Percentiles rank a stretch among this genome's conserved stretches.
phyloP scores from a whole-genome alignment of 2,329 filamentous ascomycete genomes.

The Harringtonia lauricola region DNA sequence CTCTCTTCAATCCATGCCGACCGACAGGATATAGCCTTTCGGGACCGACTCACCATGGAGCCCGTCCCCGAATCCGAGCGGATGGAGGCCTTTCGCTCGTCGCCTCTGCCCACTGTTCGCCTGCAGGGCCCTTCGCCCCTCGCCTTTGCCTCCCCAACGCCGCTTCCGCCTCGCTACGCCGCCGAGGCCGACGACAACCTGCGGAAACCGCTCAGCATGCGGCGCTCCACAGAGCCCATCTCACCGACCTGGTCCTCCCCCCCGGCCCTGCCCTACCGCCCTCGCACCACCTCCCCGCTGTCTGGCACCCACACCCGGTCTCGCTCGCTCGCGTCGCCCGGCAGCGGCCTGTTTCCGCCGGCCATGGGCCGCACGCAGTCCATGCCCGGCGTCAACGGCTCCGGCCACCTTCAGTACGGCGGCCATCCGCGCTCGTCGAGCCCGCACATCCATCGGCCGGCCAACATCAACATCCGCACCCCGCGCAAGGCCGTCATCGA shows the following conservation, averaged over 20 bases:
- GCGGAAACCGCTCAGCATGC: conserved; percentile 40
- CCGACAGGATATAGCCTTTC: no score
- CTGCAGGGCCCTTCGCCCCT: conserved; percentile 23
- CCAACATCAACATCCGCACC: conserved; percentile 13
- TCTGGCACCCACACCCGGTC: conserved; percentile 46
- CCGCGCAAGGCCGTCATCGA: conserved; percentile 44
- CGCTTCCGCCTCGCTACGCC: conserved; percentile 1
- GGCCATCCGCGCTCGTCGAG: conserved; percentile 43
- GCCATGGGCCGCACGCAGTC: conserved; percentile 53
- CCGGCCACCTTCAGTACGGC: conserved; percentile 45
- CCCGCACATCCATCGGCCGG: conserved; percentile 35
- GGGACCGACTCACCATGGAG: conserved; percentile 55
- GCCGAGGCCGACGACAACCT: conserved; percentile 11
- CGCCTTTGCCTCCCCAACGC: conserved; percentile 26
- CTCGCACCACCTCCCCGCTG: conserved; percentile 51
- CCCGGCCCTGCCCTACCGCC: conserved; percentile 41
- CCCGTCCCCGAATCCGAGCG: conserved; percentile 58
- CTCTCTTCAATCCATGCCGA: not conserved
- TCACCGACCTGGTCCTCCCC: conserved; percentile 41
- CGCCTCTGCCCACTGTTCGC: conserved; percentile 43
- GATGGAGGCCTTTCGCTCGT: conserved; percentile 53
- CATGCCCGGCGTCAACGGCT: conserved; percentile 49
- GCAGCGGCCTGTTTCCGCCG: conserved; percentile 25
- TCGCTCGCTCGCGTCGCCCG: conserved; percentile 43
- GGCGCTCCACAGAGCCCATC: conserved; percentile 47